Evolutionary conservation across 352 stramenopile species (phyloP), one percentile per base, ranked within the genome.

Genomic region (Phytophthora litchii): DNA sequence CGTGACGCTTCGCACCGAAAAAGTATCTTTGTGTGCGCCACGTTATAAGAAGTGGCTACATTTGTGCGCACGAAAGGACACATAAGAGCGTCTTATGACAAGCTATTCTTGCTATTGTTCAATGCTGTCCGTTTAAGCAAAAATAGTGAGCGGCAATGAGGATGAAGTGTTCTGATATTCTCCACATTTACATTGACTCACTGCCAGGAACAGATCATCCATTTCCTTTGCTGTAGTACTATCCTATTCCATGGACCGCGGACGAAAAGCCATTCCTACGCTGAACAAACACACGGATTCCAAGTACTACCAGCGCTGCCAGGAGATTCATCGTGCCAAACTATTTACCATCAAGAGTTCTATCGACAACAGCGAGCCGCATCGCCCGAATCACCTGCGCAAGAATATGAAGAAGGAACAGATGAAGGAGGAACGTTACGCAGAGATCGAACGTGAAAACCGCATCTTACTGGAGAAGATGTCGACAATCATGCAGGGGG

Each of bases 351-450:
- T 94, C 71, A 98, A 98, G 81, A 96, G 90, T 53, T 89, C 89
- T 42, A 98, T 98, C 64, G 95, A 99, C 76, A 98, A 97, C 65
- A 91, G 74, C 54, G 85, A 94, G 59, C 86, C 86, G 36, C 95
- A 97, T 45, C 82, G 88, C 3, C 96, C 95, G 36, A 84, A 80
- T n/a, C 94, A 98, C 43, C 54, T 98, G 23, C 72, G 75, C 63
- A 98, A 97, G 76, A 98, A 98, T 61, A 81, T 97, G 29, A 99
- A 99, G 75, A 98, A 96, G 54, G 96, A 98, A 71, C 91, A 97
- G 61, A 89, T 98, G 72, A 97, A 98, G 64, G 94, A 99, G 70
- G 96, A 99, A 38, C 79, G 94, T 41, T 96, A 94, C 47, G 88
- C 88, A 21, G 84, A 97, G 63, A 99, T 99, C 58, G 96, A 99